Percentiles rank a stretch among this genome's conserved stretches.
These are phyloP conservation scores for Passiflora organensis DNA, from an alignment of 345 rosid species.

Conservation along the genomic window DNA sequence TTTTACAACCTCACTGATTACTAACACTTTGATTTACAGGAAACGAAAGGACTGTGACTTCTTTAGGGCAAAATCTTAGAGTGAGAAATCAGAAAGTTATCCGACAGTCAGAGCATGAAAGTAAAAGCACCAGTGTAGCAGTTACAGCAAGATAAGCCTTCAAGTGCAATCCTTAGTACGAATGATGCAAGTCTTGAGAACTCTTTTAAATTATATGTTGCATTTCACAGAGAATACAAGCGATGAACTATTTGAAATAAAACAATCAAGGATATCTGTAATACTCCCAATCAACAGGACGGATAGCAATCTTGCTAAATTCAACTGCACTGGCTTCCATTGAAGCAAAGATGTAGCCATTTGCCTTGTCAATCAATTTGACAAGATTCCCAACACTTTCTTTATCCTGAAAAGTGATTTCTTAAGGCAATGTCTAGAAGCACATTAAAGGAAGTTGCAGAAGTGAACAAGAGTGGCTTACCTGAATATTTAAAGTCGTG, in stretches of 20 bases:
- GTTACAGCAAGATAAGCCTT: neutral
- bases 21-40: too few relatives aligned
- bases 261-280: constrained; percentile 69
- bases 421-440: constrained; percentile 4
- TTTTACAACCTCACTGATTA: too few relatives aligned
- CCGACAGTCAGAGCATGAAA: too few relatives aligned
- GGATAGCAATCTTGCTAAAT: constrained; percentile 85
- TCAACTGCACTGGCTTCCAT: constrained; percentile 80
- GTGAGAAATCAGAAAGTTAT: too few relatives aligned
- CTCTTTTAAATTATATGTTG: neutral
- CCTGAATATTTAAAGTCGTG: constrained; percentile 90
- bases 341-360: constrained; percentile 77
- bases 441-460: constrained; percentile 3
- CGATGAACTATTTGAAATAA: neutral
- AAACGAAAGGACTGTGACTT: too few relatives aligned
- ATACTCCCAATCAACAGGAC: constrained; percentile 78
- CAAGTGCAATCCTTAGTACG: neutral
- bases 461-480: constrained; percentile 13
- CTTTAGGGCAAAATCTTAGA: too few relatives aligned
- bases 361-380: constrained; percentile 76
- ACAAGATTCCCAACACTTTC: constrained; percentile 79
- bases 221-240: neutral
- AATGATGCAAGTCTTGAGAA: neutral
- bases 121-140: neutral
- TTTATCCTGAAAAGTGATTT: constrained; percentile 54